A percentile compares a stretch with the other conserved stretches of the same genome.
phyloP scores from a whole-genome alignment of 768 basidiomycete genomes.

The Kwoniella newhampshirensis region DNA sequence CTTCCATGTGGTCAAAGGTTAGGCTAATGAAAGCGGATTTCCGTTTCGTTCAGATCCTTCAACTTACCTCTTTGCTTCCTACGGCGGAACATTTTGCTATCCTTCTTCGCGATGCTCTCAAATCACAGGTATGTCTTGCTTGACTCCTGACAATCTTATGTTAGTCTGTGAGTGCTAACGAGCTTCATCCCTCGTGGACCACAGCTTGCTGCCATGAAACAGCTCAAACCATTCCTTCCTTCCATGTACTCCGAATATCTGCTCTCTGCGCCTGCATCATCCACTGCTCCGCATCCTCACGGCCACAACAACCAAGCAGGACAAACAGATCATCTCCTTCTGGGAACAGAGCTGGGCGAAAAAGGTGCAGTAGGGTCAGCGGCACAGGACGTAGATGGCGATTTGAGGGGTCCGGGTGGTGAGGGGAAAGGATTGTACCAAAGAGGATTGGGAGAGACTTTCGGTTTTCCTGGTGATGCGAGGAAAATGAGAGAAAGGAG shows the following conservation, averaged over 20 bases:
- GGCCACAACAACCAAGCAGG: slow-evolving; percentile 7
- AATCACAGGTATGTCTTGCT: slow-evolving; percentile 60
- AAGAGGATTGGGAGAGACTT: slow-evolving; percentile 51
- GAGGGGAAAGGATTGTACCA: slow-evolving; percentile 51
- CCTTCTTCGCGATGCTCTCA: slow-evolving; percentile 81
- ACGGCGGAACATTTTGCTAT: slow-evolving; percentile 92
- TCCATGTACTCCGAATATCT: slow-evolving; percentile 94
- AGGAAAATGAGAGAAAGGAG: slow-evolving; percentile 53
- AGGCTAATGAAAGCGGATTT: not conserved
- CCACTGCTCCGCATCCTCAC: slow-evolving; percentile 1
- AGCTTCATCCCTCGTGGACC: too few relatives aligned
- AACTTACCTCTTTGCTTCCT: slow-evolving; percentile 87
- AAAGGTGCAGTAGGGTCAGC: slow-evolving; percentile 12
- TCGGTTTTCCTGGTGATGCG: slow-evolving; percentile 55
- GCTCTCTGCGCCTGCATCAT: slow-evolving; percentile 56
- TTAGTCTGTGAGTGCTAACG: too few relatives aligned
- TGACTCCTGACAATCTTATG: not conserved
- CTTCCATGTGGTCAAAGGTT: not conserved
- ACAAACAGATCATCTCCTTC: slow-evolving; percentile 35
- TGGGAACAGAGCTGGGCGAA: slow-evolving; percentile 28
- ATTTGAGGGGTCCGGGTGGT: slow-evolving; percentile 54
- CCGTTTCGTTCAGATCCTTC: slow-evolving; percentile 61
- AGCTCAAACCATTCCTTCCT: slow-evolving; percentile 82
- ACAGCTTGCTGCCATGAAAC: slow-evolving; percentile 82
- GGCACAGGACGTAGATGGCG: slow-evolving; percentile 44